Percentiles rank a stretch among this genome's conserved stretches.
Evolutionary conservation across 2,329 filamentous ascomycete species (phyloP).

Genomic region (Ilyonectria sp.): DNA sequence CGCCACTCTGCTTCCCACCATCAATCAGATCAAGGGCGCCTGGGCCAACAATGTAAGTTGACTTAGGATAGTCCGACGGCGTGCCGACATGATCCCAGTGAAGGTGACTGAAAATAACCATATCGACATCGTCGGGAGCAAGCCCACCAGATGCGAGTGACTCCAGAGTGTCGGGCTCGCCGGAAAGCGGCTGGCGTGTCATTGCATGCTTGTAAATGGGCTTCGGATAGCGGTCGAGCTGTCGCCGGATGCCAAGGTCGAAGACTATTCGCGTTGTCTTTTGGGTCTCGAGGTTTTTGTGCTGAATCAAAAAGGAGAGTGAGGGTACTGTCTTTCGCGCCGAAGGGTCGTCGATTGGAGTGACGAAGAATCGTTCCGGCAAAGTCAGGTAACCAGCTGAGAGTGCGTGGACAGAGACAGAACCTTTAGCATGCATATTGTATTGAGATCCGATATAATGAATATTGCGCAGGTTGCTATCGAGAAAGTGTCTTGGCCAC

Average conservation of each 20-base stretch:
- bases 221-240: constrained; percentile 11
- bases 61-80: constrained; percentile 24
- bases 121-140: constrained; percentile 15
- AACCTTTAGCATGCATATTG: constrained; percentile 1
- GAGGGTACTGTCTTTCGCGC: constrained; percentile 24
- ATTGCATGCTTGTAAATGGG: constrained; percentile 20
- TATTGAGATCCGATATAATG: neutral
- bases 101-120: constrained; percentile 31
- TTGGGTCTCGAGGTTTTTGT: neutral
- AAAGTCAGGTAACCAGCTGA: constrained; percentile 25
- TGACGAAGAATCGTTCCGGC: constrained; percentile 26
- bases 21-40: constrained; percentile 22
- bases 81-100: constrained; percentile 35
- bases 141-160: constrained; percentile 16
- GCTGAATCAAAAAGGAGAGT: constrained; percentile 30
- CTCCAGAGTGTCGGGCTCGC: constrained; percentile 5
- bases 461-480: neutral
- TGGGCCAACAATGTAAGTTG: constrained; percentile 24
- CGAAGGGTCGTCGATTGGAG: neutral
- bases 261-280: constrained; percentile 22
- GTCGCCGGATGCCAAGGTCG: constrained; percentile 27
- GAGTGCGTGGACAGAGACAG: constrained; percentile 27
- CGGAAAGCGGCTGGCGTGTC: constrained; percentile 23
- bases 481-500: neutral
- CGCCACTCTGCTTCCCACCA: neutral